These are phyloP conservation scores for Citrullus colocynthis DNA, from an alignment of 306 rosid species.

Conservation along the genomic window DNA sequence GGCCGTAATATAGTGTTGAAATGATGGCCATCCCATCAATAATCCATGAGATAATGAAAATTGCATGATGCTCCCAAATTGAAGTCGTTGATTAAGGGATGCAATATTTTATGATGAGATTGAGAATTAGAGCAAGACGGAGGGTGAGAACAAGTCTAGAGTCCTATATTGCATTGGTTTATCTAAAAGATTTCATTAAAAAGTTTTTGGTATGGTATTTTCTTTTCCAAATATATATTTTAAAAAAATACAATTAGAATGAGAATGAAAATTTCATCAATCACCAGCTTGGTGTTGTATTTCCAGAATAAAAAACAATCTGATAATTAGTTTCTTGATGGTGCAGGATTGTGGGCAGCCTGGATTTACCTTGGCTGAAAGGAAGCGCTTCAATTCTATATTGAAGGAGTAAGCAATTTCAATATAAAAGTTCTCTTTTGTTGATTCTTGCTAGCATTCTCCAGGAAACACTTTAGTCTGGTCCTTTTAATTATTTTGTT, in stretches of 20 bases:
- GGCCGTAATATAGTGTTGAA: not conserved
- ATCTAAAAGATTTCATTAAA: not conserved
- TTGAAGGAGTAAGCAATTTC: slow-evolving; percentile 60
- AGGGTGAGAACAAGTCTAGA: not conserved
- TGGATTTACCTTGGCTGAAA: slow-evolving; percentile 83
- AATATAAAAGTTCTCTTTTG: not conserved
- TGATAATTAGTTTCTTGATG: slow-evolving; percentile 12
- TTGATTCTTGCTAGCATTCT: slow-evolving; percentile 3
- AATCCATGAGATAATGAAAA: not conserved
- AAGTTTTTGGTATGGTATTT: not conserved
- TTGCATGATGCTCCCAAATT: not conserved
- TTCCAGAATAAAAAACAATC: not conserved
- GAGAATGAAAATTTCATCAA: not conserved
- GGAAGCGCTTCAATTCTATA: slow-evolving; percentile 67
- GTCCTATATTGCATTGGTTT: not conserved
- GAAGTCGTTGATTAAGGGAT: not conserved
- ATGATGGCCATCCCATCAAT: not conserved
- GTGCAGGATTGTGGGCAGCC: slow-evolving; percentile 95
- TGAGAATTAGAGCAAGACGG: not conserved
- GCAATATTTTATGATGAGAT: not conserved
- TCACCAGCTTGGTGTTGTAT: not conserved
- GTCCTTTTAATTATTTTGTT: not conserved
- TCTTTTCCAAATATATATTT: not conserved
- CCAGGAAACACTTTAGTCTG: not conserved
- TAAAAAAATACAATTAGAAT: not conserved